Evolutionary conservation across 2,329 filamentous ascomycete genomes (phyloP).

Genomic region (Rhynchosporium agropyri): DNA sequence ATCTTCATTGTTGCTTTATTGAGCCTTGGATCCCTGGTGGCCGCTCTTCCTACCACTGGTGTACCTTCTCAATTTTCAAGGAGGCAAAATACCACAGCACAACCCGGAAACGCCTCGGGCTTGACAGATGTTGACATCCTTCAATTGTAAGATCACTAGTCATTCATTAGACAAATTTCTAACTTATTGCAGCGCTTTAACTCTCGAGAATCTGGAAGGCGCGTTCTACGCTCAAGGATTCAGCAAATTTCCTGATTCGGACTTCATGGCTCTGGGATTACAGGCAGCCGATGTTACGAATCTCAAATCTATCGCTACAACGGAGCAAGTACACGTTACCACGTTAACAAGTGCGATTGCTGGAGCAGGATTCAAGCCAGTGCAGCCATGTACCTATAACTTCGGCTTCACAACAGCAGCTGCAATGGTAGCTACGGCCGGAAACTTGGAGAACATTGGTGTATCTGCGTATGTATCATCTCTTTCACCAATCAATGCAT

Average conservation of each 20-base stretch:
- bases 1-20: constrained; percentile 5
- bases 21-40: constrained; percentile 13
- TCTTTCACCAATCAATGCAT: not conserved
- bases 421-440: constrained; percentile 3
- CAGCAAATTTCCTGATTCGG: constrained; percentile 13
- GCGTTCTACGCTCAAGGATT: constrained; percentile 15
- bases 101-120: not conserved
- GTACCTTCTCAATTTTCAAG: not conserved
- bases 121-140: constrained; percentile 11
- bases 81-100: constrained; percentile 1
- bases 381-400: constrained; percentile 7
- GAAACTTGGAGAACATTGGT: constrained; percentile 9
- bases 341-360: not conserved
- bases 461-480: not conserved
- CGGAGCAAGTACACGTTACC: constrained; percentile 6
- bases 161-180: not conserved
- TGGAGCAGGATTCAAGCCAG: constrained; percentile 11
- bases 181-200: not conserved
- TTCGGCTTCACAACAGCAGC: constrained; percentile 14
- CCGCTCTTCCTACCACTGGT: constrained; percentile 8
- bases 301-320: constrained; percentile 9
- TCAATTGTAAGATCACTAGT: not conserved
- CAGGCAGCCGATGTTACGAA: constrained; percentile 5
- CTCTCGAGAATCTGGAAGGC: constrained; percentile 5
- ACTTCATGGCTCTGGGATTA: constrained; percentile 9